Conservation (phyloP, 1,284 basidiomycete genomes). For the Bondarzewia mesenterica region DNA sequence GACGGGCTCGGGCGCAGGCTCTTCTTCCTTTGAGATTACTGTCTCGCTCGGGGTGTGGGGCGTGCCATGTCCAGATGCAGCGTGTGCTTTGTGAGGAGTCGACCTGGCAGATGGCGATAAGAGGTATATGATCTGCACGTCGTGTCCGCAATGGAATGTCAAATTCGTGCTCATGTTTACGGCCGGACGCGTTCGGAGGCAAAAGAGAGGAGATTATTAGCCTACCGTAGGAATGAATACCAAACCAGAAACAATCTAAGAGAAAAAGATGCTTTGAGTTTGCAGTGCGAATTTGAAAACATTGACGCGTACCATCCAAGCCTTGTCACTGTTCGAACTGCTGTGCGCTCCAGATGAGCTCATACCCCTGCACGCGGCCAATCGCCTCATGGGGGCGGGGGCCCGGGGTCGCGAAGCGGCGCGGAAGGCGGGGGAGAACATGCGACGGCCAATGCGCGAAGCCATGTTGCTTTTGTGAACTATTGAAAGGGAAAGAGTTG, state of each 20-base stretch:
- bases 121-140: conserved; percentile 10
- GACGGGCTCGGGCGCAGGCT: conserved; percentile 2
- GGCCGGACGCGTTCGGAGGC: neutral
- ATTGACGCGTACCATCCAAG: conserved; percentile 7
- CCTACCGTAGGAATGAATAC: conserved; percentile 11
- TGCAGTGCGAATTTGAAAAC: neutral
- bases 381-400: neutral
- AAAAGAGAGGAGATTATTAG: neutral
- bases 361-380: conserved; percentile 1
- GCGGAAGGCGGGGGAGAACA: conserved; percentile 5
- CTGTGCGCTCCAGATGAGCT: conserved; percentile 7
- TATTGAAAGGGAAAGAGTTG: neutral
- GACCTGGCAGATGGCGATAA: conserved; percentile 10
- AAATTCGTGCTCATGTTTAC: too few species aligned
- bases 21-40: neutral
- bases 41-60: conserved; percentile 6
- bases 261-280: neutral
- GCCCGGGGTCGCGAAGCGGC: neutral
- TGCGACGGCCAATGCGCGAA: conserved; percentile 4
- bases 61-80: conserved; percentile 4
- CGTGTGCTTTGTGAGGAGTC: conserved; percentile 9
- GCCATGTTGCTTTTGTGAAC: neutral
- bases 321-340: conserved; percentile 4
- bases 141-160: neutral
- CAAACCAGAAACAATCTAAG: conserved; percentile 9